Evolutionary conservation across 306 rosid species (phyloP), one percentile per base, ranked within the genome.

Genomic region (Alnus glutinosa): DNA sequence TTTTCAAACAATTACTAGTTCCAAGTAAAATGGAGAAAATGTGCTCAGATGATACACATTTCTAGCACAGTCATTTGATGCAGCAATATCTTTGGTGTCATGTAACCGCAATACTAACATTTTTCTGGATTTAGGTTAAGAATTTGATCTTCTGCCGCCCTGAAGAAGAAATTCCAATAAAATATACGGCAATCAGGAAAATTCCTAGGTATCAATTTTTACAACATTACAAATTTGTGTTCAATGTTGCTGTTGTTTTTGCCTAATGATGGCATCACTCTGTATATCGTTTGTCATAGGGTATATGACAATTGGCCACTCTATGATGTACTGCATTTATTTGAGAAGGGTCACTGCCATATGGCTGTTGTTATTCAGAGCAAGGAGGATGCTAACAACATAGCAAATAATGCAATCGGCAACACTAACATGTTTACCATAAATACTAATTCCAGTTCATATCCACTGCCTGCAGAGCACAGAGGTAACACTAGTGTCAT

Each of bases 101-200:
- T 11, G 8, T 4, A 57, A 78, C 82, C 30, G 78, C 48, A 67
- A 80, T 83, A 58, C 82, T 81, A 2, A 83, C 84, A 78, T 23
- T 32, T 30, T 55, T 48, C 71, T 83, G 34, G 82, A 12, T 73
- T 42, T 66, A 89, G 98, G 92, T 86, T 39, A 92, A 92, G 80
- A 86, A 87, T 81, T 81, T 94, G 83, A 79, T 92, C 32, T 84
- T 88, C 69, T 85, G 83, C 84, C 86, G 87, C 44, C 92, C 96
- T 4, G 94, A 92, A 73, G 96, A 94, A 68, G 96, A 90, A 79
- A 92, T 85, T 46, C 89, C 96, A 64, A 82, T 94, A 32, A 94
- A 87, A 73, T 84, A 86, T 78, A 67, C 90, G 89, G 80, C 82
- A 1, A 86, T 94, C 72, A 85, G 97, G 66, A 90, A 77, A 84